Conservation (phyloP, 257 asterid genomes). For the Verbascum thapsus region DNA sequence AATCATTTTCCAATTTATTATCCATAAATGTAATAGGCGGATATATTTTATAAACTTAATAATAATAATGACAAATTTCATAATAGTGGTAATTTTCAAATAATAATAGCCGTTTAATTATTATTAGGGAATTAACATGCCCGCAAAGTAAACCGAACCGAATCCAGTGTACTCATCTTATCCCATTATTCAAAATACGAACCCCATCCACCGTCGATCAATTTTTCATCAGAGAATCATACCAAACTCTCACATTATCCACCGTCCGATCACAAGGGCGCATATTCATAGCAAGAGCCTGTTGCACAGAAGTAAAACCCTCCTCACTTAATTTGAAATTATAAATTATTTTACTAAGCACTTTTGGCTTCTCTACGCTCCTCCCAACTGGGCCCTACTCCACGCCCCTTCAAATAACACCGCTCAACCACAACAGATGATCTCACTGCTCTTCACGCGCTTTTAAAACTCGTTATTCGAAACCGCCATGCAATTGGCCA, state of each 20-base stretch:
- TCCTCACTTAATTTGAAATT: conserved; percentile 31
- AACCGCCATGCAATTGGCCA: neutral
- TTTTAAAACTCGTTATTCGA: neutral
- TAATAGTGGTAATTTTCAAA: neutral
- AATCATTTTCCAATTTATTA: no score
- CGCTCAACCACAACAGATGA: conserved; percentile 45
- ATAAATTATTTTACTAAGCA: conserved; percentile 27
- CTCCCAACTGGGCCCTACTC: conserved; percentile 34
- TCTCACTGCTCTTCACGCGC: conserved; percentile 28
- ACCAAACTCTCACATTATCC: no score
- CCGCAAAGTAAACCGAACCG: neutral
- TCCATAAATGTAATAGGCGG: no score
- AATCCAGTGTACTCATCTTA: no score
- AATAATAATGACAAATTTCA: no score
- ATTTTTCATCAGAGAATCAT: no score
- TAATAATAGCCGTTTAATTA: conserved; percentile 21
- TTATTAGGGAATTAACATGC: conserved; percentile 18
- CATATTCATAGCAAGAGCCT: neutral
- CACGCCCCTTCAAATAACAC: conserved; percentile 43
- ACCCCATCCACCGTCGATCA: neutral
- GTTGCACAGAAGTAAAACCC: neutral
- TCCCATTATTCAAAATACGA: neutral
- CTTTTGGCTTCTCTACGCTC: conserved; percentile 31
- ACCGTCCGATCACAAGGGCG: neutral
- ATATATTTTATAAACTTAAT: no score